Base-by-base conservation (phyloP, 805 yeast genomes). In the Sungouiella blattae region DNA sequence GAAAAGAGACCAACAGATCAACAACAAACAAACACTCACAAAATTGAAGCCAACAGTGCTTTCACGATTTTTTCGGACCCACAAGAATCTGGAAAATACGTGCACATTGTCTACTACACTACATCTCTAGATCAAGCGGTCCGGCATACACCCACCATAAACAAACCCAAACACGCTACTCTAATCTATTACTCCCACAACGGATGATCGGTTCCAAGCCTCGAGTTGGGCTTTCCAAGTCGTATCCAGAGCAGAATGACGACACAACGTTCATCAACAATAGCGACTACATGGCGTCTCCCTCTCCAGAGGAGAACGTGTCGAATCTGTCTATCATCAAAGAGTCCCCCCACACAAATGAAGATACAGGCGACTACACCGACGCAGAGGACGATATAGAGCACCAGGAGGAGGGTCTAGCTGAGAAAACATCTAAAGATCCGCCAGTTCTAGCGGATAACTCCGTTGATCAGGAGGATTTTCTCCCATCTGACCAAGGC, bases 261-360 rank as follows among this genome's bases (percentile, higher is more conserved):
- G 59, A 55, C 9, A 58, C 47, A 4, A 55, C 69, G 1, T 67
- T 67, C 36, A 51, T 67, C 27, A 67, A 67, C 39, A 67, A 67
- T 38, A 65, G 71, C 40, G 73, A 67, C 35, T 58, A 56, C 32
- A 23, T 12, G 13, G 25, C n/a, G 5, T 15, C 35, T 14, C 25
- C 24, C 8, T n/a, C n/a, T n/a, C 22, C 22, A 20, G 22, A 20
- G 22, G 22, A 6, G 9, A 9, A 11, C 25, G 25, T 21, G 18
- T n/a, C n/a, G n/a, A n/a, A n/a, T n/a, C n/a, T n/a, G n/a, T n/a
- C n/a, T n/a, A n/a, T n/a, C n/a, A n/a, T n/a, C n/a, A n/a, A n/a
- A n/a, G 15, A 6, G 12, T 13, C 12, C 24, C 13, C 22, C 20
- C 18, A 5, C 24, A 29, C n/a, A 13, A n/a, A 25, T 11, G 33